phyloP scores from a whole-genome alignment of 2,329 filamentous ascomycete genomes.

The Cadophora luteo-olivacea region DNA sequence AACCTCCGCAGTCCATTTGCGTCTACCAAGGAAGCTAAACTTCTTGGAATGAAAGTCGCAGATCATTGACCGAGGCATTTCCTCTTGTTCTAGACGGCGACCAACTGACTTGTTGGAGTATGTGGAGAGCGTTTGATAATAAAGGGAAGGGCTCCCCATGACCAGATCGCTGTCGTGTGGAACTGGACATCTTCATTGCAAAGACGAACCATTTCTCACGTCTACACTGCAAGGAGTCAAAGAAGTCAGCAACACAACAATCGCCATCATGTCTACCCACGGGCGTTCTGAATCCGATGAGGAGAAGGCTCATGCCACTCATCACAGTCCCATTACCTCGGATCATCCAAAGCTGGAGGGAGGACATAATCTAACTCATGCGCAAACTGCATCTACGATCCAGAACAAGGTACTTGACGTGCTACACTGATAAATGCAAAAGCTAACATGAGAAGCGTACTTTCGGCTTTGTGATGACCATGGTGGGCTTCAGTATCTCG shows the following conservation, averaged over 20 bases:
- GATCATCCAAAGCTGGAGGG: background rate
- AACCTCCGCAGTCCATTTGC: background rate
- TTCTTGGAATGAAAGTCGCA: background rate
- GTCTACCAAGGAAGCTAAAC: background rate
- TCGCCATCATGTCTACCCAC: constrained; percentile 8
- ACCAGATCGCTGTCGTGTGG: background rate
- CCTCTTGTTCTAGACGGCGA: background rate
- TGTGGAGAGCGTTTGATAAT: background rate
- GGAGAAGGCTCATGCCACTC: background rate
- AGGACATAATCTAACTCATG: background rate
- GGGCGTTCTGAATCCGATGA: constrained; percentile 4
- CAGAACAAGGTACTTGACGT: constrained; percentile 1
- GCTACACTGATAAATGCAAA: background rate
- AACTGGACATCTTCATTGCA: background rate
- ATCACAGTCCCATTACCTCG: constrained; percentile 2
- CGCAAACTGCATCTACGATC: constrained; percentile 4
- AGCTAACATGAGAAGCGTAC: constrained; percentile 43
- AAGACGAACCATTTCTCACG: background rate
- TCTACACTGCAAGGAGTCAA: background rate
- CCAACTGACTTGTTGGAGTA: background rate
- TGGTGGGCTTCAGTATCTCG: constrained; percentile 28
- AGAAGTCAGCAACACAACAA: background rate
- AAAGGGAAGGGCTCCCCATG: background rate
- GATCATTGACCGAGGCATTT: constrained; percentile 11
- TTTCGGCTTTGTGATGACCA: constrained; percentile 28